Base-by-base conservation (phyloP, 1,284 basidiomycete genomes). In the Cutaneotrichosporon mucoides region DNA sequence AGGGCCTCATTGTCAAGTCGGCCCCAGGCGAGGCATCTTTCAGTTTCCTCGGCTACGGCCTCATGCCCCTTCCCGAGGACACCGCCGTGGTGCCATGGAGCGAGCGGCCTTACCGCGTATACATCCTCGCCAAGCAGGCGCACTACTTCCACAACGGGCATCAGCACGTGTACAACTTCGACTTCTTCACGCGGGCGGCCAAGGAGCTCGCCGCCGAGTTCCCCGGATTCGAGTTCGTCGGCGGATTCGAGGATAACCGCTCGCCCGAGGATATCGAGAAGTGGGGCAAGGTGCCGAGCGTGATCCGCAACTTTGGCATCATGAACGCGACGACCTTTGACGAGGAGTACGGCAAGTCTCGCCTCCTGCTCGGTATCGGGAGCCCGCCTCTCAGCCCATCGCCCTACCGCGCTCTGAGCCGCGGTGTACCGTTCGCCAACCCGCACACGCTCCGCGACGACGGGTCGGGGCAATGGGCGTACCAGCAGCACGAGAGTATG, bases 221-320 rank as follows among this genome's bases (percentile, higher is more conserved):
- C 52, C 63, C 64, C 1, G 66, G 63, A 15, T 66, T 69, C 35
- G 63, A 69, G 54, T 69, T 69, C 49, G 64, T 67, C 0, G 64
- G 57, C 15, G 61, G 57, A n/a, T 58, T 60, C 44, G 50, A 16
- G 10, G 66, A 69, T 53, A 45, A 59, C 36, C 41, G 64, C 4
- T 38, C 15, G 34, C 53, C 48, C 13, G 44, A 60, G 43, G 41
- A 56, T 11, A 33, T 43, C 41, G 38, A 15, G 34, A 53, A 52
- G 50, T 49, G 24, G 15, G 44, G 45, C 4, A n/a, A 46, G 8
- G 24, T 66, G 1, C 68, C 68, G 5, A 35, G 40, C 2, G 61
- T 61, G 2, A 61, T 69, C 7, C 45, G 54, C 10, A 66, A 67
- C 57, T 15, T 63, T 1, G 68, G 66, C 12, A 43, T 53, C 16